Conservation (phyloP, 169 alveolate species). For the Blepharisma undulans region DNA sequence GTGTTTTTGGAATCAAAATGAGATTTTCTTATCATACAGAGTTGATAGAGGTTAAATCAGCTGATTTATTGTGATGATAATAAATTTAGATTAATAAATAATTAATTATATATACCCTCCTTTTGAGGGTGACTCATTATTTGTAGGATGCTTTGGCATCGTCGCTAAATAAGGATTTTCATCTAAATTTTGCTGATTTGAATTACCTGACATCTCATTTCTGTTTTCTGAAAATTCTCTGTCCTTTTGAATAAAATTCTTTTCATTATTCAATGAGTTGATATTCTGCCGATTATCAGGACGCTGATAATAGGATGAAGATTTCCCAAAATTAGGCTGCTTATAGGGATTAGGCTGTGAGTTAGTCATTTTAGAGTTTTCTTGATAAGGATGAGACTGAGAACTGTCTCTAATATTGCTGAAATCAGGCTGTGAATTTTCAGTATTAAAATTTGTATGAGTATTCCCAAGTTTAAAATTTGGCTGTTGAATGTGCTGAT, state of each 20-base stretch:
- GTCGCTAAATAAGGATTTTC: not conserved
- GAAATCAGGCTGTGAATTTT: not conserved
- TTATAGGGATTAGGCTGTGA: not conserved
- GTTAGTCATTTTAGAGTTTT: not conserved
- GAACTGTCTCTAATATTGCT: not conserved
- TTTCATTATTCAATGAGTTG: not conserved
- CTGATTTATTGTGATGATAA: not conserved
- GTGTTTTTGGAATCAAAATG: conserved; percentile 33
- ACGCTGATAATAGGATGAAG: not conserved
- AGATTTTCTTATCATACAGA: not conserved
- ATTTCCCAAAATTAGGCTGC: not conserved
- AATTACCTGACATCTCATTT: not conserved
- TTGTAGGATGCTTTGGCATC: not conserved
- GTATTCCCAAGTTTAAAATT: no score
- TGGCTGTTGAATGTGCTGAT: not conserved
- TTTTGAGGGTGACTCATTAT: not conserved
- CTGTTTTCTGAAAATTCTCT: not conserved
- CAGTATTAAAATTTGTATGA: no score
- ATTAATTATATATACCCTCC: not conserved
- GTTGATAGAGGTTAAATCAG: not conserved
- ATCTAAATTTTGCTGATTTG: not conserved
- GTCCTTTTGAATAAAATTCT: not conserved
- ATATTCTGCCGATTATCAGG: not conserved
- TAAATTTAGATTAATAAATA: not conserved
- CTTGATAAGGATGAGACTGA: not conserved